Base-by-base conservation (phyloP, 192 early-diverging fungal genomes). In the Rhizophagus sp. region DNA sequence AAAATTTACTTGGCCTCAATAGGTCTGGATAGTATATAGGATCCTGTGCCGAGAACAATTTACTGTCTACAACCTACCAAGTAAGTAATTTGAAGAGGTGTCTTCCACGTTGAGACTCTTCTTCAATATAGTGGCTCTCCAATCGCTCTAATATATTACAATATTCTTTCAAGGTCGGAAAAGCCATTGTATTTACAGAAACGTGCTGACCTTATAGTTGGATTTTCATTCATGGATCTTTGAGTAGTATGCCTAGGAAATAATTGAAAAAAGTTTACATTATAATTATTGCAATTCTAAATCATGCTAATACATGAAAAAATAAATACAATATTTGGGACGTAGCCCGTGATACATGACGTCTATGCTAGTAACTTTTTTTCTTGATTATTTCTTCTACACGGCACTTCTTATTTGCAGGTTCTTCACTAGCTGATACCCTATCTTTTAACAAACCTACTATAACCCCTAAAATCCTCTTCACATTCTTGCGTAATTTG, bases 171-270 rank as follows among this genome's bases (percentile, higher is more conserved):
- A 68, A 39, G 33, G 25, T 34, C 5, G 5, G 33, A 68, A 68
- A 68, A 68, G 34, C 33, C 34, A 33, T 68, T 68, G 66, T 68
- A 68, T 68, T 34, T 68, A 68, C 66, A 68, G 17, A 68, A 68
- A 68, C 66, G 19, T 68, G 22, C 34, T 15, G 66, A 68, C 3
- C 41, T 39, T 68, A 68, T 68, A 33, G 33, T 36, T 68, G 11
- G 33, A 34, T 67, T 68, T 68, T 68, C 2, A 17, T 39, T 68
- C 33, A 68, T 68, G 66, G 34, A 68, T 68, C 33, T 19, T 68
- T 68, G 33, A 39, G 33, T 22, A 15, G 50, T 57, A 0, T 57
- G 13, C 50, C 15, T 57, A 52, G 15, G 15, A 52, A 52, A 52
- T 52, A 57, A 57, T 57, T 57, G 50, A 57, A 57, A 52, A 57